phyloP scores from a whole-genome alignment of 1,139 yeast species.

The Lodderomyces pseudojiufengensis region DNA sequence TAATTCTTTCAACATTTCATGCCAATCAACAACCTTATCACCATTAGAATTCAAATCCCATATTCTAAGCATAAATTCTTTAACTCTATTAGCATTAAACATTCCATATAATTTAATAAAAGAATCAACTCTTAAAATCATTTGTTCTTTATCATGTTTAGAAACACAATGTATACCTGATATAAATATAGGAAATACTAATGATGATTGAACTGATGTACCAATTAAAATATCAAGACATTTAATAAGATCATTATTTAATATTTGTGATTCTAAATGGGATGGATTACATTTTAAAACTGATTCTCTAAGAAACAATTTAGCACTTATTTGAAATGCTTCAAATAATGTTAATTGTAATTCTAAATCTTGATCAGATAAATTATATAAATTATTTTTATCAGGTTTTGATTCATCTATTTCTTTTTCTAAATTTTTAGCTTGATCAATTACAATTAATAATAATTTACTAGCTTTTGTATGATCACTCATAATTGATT shows the following conservation, averaged over 20 bases:
- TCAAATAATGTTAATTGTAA: slow-evolving; percentile 70
- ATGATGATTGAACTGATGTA: slow-evolving; percentile 64
- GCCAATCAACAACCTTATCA: slow-evolving; percentile 56
- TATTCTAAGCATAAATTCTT: slow-evolving; percentile 53
- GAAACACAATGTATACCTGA: slow-evolving; percentile 69
- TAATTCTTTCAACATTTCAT: slow-evolving; percentile 55
- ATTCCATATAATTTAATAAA: slow-evolving; percentile 62
- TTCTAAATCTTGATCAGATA: slow-evolving; percentile 55
- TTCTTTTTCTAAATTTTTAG: slow-evolving; percentile 44
- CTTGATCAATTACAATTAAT: slow-evolving; percentile 28
- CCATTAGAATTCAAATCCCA: slow-evolving; percentile 42
- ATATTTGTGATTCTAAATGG: slow-evolving; percentile 59
- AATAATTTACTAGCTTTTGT: slow-evolving; percentile 22
- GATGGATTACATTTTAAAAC: slow-evolving; percentile 60
- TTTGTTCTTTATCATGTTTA: slow-evolving; percentile 44
- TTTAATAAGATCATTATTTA: slow-evolving; percentile 51
- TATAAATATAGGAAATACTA: slow-evolving; percentile 73
- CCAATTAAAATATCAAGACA: slow-evolving; percentile 62
- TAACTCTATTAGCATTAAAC: slow-evolving; percentile 61
- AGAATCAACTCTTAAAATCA: slow-evolving; percentile 51
- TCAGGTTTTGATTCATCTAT: slow-evolving; percentile 56
- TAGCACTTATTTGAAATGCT: slow-evolving; percentile 66
- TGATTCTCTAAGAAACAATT: slow-evolving; percentile 63
- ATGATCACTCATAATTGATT: slow-evolving; percentile 26
- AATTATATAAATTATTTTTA: slow-evolving; percentile 41